These are phyloP conservation scores for Aspergillus sp. DNA, from an alignment of 2,329 filamentous ascomycete species.

Conservation along the genomic window DNA sequence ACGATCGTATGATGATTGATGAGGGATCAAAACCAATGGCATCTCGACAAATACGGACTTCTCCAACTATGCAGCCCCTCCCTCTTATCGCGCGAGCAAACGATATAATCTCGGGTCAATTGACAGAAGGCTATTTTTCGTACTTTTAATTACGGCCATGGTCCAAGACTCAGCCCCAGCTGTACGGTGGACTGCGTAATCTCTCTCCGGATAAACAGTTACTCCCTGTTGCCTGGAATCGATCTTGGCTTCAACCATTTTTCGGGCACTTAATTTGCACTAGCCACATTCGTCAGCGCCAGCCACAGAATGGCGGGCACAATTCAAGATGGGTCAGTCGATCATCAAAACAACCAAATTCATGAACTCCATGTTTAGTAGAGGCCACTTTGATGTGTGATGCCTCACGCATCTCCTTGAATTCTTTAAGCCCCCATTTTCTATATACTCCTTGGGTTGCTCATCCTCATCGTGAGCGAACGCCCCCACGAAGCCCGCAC, in stretches of 20 bases:
- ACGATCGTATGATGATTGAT: constrained; percentile 4
- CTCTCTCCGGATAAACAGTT: background rate
- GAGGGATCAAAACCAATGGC: background rate
- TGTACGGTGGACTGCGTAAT: background rate
- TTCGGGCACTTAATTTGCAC: background rate
- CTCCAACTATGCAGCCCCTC: background rate
- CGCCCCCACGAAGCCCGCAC: background rate
- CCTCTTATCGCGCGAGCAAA: background rate
- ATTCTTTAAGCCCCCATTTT: background rate
- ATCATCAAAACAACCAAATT: constrained; percentile 1
- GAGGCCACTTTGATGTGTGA: background rate
- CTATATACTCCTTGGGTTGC: background rate
- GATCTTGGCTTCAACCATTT: background rate
- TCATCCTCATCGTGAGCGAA: background rate
- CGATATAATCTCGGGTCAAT: background rate
- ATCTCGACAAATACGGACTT: background rate
- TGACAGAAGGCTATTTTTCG: background rate
- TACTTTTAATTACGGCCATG: background rate
- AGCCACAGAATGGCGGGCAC: constrained; percentile 10
- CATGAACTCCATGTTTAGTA: background rate
- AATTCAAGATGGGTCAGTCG: constrained; percentile 1
- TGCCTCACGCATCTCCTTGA: background rate
- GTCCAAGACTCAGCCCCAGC: background rate
- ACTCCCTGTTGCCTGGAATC: background rate
- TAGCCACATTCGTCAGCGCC: constrained; percentile 10